These are phyloP conservation scores for Silene noctiflora DNA, from an alignment of 179 eudicot genomes.

Conservation along the genomic window DNA sequence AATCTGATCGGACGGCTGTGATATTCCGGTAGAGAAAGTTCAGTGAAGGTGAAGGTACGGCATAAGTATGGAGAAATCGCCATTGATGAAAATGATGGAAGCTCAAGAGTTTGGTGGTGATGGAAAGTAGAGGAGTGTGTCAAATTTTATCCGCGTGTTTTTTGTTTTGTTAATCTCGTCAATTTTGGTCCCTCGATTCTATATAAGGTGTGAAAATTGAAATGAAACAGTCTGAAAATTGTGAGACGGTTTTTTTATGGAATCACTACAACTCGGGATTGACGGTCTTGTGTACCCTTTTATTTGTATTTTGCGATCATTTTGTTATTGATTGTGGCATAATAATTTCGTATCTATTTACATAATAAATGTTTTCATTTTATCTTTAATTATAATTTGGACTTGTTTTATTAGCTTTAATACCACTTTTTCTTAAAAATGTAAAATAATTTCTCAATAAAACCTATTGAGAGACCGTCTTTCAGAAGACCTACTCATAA, in stretches of 20 bases:
- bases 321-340: no score
- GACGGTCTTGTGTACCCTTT: background rate
- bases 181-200: background rate
- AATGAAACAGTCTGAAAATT: background rate
- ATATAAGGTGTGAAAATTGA: background rate
- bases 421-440: no score
- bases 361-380: no score
- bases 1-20: slow-evolving; percentile 21
- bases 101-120: slow-evolving; percentile 11
- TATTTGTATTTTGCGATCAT: background rate
- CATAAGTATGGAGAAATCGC: slow-evolving; percentile 58
- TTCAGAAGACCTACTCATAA: no score
- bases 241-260: no score
- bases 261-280: no score
- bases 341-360: no score
- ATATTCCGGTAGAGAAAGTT: slow-evolving; percentile 38
- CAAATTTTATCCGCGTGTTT: slow-evolving; percentile 11
- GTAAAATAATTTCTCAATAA: no score
- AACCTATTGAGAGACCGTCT: no score
- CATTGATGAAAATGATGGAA: slow-evolving; percentile 29
- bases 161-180: background rate
- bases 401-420: no score
- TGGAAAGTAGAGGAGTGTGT: slow-evolving; percentile 1
- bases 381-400: no score
- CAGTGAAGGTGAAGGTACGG: slow-evolving; percentile 38